phyloP scores from a whole-genome alignment of 2,329 filamentous ascomycete species.

The Rhynchosporium secalis region DNA sequence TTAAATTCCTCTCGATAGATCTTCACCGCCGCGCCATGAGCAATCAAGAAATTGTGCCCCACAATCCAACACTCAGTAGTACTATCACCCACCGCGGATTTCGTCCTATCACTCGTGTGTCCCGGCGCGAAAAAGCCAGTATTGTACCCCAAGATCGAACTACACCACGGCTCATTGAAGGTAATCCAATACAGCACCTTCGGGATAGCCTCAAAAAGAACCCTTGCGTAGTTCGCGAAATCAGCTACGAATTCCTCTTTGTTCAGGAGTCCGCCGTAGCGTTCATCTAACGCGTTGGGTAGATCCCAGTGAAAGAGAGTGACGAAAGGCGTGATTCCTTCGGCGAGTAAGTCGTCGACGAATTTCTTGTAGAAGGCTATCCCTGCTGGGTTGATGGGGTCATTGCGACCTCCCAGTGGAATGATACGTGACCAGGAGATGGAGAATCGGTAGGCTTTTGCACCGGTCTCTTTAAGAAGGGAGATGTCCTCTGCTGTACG shows the following conservation, averaged over 20 bases:
- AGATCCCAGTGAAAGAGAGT: conserved; percentile 90
- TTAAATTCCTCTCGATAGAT: conserved; percentile 83
- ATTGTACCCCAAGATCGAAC: conserved; percentile 76
- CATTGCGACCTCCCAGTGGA: conserved; percentile 78
- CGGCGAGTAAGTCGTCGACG: conserved; percentile 73
- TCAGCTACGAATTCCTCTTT: conserved; percentile 80
- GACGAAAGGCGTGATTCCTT: conserved; percentile 76
- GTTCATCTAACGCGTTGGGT: conserved; percentile 73
- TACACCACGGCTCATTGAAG: conserved; percentile 89
- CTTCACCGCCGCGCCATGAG: conserved; percentile 79
- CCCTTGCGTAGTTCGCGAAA: conserved; percentile 74
- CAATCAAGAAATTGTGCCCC: conserved; percentile 77
- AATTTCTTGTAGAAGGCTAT: conserved; percentile 77
- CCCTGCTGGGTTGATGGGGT: conserved; percentile 77
- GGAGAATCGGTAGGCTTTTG: conserved; percentile 80
- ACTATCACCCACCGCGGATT: conserved; percentile 71
- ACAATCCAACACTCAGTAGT: conserved; percentile 79
- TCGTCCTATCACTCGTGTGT: conserved; percentile 72
- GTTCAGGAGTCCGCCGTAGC: conserved; percentile 80
- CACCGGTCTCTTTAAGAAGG: conserved; percentile 71
- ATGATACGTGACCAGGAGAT: conserved; percentile 84
- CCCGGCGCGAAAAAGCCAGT: conserved; percentile 79
- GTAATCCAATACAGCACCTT: conserved; percentile 88
- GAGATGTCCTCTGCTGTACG: conserved; percentile 74
- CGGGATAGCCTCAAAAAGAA: conserved; percentile 72